Percentiles rank a stretch among this genome's conserved stretches.
phyloP scores from a whole-genome alignment of 2,329 filamentous ascomycete genomes.

The Sclerotinia sclerotiorum region DNA sequence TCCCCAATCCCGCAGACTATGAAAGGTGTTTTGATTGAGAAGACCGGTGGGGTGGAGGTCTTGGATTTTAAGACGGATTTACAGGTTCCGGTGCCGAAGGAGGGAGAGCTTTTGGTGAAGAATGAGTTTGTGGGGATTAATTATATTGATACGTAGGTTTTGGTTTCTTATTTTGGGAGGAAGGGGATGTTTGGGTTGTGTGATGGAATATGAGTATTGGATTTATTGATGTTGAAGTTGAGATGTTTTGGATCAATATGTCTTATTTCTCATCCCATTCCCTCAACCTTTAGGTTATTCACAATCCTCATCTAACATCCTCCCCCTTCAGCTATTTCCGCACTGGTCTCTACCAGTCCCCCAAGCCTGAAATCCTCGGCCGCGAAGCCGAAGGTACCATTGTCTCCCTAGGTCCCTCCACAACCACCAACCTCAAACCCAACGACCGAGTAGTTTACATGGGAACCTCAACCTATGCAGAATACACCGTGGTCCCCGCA shows the following conservation, averaged over 20 bases:
- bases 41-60: constrained; percentile 72
- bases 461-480: constrained; percentile 53
- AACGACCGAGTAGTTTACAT: constrained; percentile 75
- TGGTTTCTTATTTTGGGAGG: not conserved
- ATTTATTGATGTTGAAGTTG: not conserved
- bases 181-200: not conserved
- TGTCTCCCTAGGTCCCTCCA: constrained; percentile 57
- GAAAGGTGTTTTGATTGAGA: constrained; percentile 71
- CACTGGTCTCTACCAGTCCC: constrained; percentile 74
- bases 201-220: not conserved
- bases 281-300: not conserved
- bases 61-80: constrained; percentile 69
- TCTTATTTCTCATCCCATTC: not conserved
- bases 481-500: constrained; percentile 56
- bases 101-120: constrained; percentile 73
- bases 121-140: constrained; percentile 82
- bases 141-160: constrained; percentile 73
- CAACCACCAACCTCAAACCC: constrained; percentile 53
- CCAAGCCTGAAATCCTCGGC: constrained; percentile 74
- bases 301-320: not conserved
- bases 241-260: too few species aligned
- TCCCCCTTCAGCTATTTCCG: constrained; percentile 68
- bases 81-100: constrained; percentile 64
- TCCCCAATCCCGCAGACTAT: constrained; percentile 34
- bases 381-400: constrained; percentile 77